Evolutionary conservation across 1,284 basidiomycete genomes (phyloP).

Genomic region (Malassezia brasiliensis): DNA sequence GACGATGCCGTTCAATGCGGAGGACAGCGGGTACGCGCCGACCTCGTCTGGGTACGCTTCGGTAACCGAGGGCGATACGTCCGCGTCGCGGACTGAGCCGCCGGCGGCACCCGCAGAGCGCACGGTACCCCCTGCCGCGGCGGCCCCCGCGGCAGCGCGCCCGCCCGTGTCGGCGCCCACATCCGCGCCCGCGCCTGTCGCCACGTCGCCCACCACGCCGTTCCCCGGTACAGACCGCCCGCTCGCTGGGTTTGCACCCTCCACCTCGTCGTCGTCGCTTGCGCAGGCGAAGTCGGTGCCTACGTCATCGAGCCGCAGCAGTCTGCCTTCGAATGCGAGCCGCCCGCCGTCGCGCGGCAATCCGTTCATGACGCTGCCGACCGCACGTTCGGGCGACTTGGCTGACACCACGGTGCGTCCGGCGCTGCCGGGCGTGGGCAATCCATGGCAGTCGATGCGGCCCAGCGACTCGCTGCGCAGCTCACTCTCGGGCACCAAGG

Average conservation of each 20-base stretch:
- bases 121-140: background rate
- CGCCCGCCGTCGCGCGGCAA: background rate
- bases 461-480: background rate
- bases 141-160: background rate
- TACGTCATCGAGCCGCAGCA: background rate
- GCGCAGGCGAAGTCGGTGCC: background rate
- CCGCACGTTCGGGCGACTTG: background rate
- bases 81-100: too few relatives aligned
- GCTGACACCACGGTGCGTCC: background rate
- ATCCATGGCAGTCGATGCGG: background rate
- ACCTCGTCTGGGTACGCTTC: background rate
- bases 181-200: background rate
- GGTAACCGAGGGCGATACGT: background rate
- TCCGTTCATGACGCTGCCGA: background rate
- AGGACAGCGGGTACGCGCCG: background rate
- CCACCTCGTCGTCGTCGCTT: background rate
- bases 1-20: conserved; percentile 1
- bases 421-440: background rate
- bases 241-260: background rate
- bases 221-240: background rate
- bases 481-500: background rate
- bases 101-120: too few relatives aligned
- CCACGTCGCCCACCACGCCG: background rate
- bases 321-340: background rate
- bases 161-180: background rate